Evolutionary conservation across 768 basidiomycete genomes (phyloP).

Genomic region (Xerocomellus amylosporus): DNA sequence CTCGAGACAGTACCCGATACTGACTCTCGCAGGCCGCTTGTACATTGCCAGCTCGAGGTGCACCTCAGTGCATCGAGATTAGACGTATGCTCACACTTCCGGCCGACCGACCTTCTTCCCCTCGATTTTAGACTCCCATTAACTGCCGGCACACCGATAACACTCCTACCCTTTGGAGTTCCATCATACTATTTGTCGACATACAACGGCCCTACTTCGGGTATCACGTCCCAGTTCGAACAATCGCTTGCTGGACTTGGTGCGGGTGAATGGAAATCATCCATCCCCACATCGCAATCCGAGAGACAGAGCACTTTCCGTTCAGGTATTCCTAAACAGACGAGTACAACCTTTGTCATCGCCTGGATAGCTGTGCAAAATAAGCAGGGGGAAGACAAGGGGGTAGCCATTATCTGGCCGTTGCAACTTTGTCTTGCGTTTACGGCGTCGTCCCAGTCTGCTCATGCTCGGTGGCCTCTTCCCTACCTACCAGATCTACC

Average conservation of each 20-base stretch:
- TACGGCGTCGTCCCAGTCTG: conserved; percentile 35
- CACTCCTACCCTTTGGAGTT: conserved; percentile 64
- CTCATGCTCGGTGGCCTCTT: conserved; percentile 43
- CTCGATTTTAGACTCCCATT: conserved; percentile 42
- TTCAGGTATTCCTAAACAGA: conserved; percentile 16
- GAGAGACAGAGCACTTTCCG: conserved; percentile 24
- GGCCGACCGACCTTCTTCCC: conserved; percentile 56
- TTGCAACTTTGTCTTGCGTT: conserved; percentile 53
- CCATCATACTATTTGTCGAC: conserved; percentile 71
- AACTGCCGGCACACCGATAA: conserved; percentile 62
- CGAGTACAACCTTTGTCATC: conserved; percentile 48
- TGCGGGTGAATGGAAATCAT: conserved; percentile 47
- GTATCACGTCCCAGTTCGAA: conserved; percentile 59
- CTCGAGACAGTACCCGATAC: not conserved
- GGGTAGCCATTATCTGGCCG: conserved; percentile 73
- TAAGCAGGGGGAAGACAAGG: conserved; percentile 78
- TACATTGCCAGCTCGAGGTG: conserved; percentile 59
- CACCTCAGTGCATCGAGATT: conserved; percentile 46
- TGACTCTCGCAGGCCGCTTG: conserved; percentile 47
- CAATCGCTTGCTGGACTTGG: conserved; percentile 63
- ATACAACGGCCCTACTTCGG: conserved; percentile 67
- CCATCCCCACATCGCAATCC: conserved; percentile 1
- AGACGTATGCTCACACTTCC: conserved; percentile 63
- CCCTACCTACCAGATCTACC: conserved; percentile 63
- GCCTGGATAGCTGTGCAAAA: conserved; percentile 76